Base-by-base conservation (phyloP, 2,329 filamentous ascomycete genomes). In the Ceratocystis diversiconidia region DNA sequence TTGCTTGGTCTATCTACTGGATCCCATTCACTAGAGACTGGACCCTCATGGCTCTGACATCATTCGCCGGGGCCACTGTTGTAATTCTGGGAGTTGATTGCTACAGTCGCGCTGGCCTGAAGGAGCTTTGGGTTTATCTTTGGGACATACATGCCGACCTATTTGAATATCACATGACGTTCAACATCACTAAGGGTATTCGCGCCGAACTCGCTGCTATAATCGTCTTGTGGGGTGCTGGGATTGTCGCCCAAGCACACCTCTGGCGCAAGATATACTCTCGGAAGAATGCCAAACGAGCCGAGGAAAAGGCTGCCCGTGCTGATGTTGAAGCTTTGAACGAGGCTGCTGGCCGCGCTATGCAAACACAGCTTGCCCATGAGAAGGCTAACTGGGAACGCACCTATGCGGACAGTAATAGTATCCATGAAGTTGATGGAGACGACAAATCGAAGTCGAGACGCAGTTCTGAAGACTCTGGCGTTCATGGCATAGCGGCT, bases 71-170 rank as follows among this genome's bases (percentile, higher is more conserved):
- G 6, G 87, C 90, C 2, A 96, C 90, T 0, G 84, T 84, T 2
- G 79, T 87, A 0, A 82, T 95, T 15, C 75, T 97, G 1, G 92
- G 92, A 1, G 88, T 97, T 66, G 92, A 97, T 73, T 95, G 90
- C 74, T 95, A 92, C 71, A 92, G 86, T 71, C 80, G 85, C 68
- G 90, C 91, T n/a, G 92, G 92, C 0, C 77, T 95, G 70, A 96
- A 96, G 74, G 92, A 97, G 73, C 96, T 96, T 70, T 97, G 92
- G 92, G 82, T 90, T 5, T 97, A 95, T 73, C 80, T 95, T 46
- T 97, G 92, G 92, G 78, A 78, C 59, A 75, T 97, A 48, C 96
- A 96, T 73, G 78, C 85, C 52, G 80, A 88, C 62, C 77, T 91
- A 0, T 97, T 97, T 71, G 76, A 90, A 1, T 82, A 84, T 46